phyloP scores from a whole-genome alignment of 2,329 filamentous ascomycete genomes.

The Arthrinium phaeospermum region DNA sequence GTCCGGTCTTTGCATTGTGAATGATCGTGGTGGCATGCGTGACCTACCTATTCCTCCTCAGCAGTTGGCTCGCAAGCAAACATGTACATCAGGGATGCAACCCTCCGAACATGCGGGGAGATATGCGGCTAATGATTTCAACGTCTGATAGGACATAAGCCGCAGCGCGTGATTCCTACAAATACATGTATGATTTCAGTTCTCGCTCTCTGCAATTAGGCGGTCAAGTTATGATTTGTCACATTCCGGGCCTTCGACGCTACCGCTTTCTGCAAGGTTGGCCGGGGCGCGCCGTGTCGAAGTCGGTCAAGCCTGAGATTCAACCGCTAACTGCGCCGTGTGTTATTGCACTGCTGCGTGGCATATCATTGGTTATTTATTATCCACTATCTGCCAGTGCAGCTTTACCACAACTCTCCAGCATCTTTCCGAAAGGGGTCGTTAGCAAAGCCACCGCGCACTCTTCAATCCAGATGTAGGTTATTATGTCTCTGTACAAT shows the following conservation, averaged over 20 bases:
- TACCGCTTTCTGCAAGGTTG: not conserved
- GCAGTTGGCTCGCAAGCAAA: not conserved
- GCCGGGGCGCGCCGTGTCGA: not conserved
- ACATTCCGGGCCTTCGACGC: not conserved
- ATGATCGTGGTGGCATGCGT: not conserved
- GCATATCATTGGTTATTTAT: not conserved
- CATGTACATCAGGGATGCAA: not conserved
- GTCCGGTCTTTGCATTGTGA: not conserved
- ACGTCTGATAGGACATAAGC: not conserved
- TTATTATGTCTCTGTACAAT: no score
- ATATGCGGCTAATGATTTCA: not conserved
- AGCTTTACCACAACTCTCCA: not conserved
- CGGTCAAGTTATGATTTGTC: conserved; percentile 2
- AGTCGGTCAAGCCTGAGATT: not conserved
- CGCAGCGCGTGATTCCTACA: not conserved
- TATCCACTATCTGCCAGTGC: not conserved
- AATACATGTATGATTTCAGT: not conserved
- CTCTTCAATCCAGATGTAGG: no score
- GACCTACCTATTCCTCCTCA: not conserved
- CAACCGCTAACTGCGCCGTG: not conserved
- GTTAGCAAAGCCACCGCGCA: no score
- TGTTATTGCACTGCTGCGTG: not conserved
- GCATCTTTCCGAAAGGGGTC: not conserved
- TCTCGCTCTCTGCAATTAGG: conserved; percentile 2
- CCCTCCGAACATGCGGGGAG: conserved; percentile 1